Evolutionary conservation across 2,329 filamentous ascomycete genomes (phyloP), one percentile per base, ranked within the genome.

Genomic region (Alternaria tenuissima): DNA sequence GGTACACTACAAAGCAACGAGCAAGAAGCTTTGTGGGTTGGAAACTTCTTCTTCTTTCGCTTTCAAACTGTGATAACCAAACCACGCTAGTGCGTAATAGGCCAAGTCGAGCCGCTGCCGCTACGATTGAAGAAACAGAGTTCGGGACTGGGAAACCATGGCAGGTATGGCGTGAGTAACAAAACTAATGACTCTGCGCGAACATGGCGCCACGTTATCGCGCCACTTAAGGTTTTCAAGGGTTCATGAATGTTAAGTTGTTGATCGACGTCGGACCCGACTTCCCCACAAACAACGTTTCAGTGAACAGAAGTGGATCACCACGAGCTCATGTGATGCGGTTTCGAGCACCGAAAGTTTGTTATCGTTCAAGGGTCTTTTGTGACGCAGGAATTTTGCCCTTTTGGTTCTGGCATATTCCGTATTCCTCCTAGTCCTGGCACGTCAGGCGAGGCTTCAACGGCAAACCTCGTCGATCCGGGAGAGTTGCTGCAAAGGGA

Each of bases 261-360:
- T 36, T 36, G 32, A 49, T 49, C 46, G 30, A 38, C 32, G 32
- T 22, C 32, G 30, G 46, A 32, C 32, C 30, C 46, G 46, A 49
- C 46, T 49, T 38, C 46, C 32, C 30, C 46, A 49, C 30, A 49
- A 34, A 49, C 46, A 38, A 49, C 46, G 30, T 36, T 49, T 49
- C 46, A 36, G 32, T 36, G 20, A 22, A 34, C 7, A 36, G 14
- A 48, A 48, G 46, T 36, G 46, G 20, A 49, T 49, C 32, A 22
- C 20, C 30, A 24, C 46, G 12, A 22, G 46, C 46, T 20, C 14
- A 30, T 49, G 46, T 49, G 30, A 38, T 49, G 46, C 20, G 46
- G 12, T 42, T 24, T 42, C 39, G 12, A 42, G 39, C 5, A 16
- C 39, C 30, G 46, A 38, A 49, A n/a, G 46, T 49, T 49, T 49